Conservation (phyloP, 306 rosid genomes). For the Crataegus laevigata region DNA sequence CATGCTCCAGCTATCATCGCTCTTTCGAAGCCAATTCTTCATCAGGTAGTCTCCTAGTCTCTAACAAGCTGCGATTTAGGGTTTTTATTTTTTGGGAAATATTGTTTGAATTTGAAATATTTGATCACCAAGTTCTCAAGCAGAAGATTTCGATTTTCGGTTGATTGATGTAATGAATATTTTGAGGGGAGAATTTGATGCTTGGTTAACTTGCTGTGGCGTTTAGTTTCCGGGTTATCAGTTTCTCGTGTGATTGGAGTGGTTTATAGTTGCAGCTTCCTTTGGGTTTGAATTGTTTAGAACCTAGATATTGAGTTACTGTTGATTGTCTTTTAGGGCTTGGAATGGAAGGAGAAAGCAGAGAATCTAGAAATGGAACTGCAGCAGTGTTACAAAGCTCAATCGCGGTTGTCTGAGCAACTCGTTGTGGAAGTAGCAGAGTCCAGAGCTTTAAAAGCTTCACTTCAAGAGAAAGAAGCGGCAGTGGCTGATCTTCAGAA, state of each 20-base stretch:
- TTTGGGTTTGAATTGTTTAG: not conserved
- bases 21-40: constrained; percentile 57
- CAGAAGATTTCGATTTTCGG: not conserved
- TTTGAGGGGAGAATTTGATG: not conserved
- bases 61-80: not conserved
- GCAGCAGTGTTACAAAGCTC: constrained; percentile 95
- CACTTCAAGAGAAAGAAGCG: constrained; percentile 58
- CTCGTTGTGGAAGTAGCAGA: constrained; percentile 95
- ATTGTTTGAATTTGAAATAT: not conserved
- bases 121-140: not conserved
- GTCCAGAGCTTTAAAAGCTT: constrained; percentile 62
- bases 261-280: not conserved
- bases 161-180: not conserved
- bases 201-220: not conserved
- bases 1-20: constrained; percentile 81
- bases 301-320: constrained; percentile 8
- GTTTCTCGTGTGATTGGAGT: not conserved
- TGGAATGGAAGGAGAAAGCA: constrained; percentile 94
- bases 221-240: not conserved
- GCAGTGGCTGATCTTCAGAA: constrained; percentile 39
- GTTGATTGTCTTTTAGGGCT: constrained; percentile 42
- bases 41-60: constrained; percentile 40
- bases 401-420: constrained; percentile 85
- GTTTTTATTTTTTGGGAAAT: not conserved
- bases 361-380: constrained; percentile 79